Conservation (phyloP, 164 flowering plant species). For the Saururus chinensis region DNA sequence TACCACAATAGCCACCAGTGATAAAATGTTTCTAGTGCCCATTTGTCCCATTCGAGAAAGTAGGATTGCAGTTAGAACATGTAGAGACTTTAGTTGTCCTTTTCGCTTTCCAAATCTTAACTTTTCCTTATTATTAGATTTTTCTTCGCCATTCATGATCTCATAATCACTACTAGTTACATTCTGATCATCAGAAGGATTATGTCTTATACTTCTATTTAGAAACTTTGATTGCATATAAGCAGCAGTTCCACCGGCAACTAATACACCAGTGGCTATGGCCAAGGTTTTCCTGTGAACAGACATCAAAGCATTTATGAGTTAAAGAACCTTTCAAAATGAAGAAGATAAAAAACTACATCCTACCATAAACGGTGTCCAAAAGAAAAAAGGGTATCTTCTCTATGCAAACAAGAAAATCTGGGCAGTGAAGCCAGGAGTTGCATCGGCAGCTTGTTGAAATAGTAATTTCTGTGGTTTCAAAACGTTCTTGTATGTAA, state of each 20-base stretch:
- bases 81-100: slow-evolving; percentile 68
- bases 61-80: slow-evolving; percentile 66
- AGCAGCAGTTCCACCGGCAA: slow-evolving; percentile 85
- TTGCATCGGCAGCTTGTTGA: no score
- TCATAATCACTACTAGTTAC: slow-evolving; percentile 26
- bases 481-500: no score
- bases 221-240: slow-evolving; percentile 48
- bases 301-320: not conserved
- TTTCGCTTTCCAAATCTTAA: slow-evolving; percentile 33
- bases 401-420: not conserved
- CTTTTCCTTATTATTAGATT: slow-evolving; percentile 19
- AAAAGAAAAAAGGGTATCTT: no score
- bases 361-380: not conserved
- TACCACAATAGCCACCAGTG: slow-evolving; percentile 72
- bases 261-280: slow-evolving; percentile 63
- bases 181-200: slow-evolving; percentile 26
- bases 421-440: no score
- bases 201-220: slow-evolving; percentile 17
- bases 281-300: slow-evolving; percentile 64
- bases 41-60: slow-evolving; percentile 69
- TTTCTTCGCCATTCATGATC: slow-evolving; percentile 14
- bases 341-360: not conserved
- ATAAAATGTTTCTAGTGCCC: slow-evolving; percentile 63
- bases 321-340: not conserved
- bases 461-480: no score